These are phyloP conservation scores for Gonium pectorale DNA, from an alignment of 139 green algal genomes.

Conservation along the genomic window DNA sequence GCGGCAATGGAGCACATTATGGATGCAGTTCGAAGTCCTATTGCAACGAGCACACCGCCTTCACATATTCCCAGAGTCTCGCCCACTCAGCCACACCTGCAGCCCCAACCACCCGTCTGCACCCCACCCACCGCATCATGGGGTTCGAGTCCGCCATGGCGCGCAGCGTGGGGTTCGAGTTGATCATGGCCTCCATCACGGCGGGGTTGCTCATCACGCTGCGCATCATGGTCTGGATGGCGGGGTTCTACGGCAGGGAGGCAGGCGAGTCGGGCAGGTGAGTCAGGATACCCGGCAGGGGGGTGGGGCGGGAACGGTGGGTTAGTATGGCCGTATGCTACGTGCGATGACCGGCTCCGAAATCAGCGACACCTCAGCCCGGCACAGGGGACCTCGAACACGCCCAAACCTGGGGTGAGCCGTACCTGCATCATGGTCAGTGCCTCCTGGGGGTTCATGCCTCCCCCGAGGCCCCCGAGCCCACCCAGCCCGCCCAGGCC, in stretches of 20 bases:
- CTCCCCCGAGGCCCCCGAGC: constrained; percentile 26
- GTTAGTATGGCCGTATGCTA: no score
- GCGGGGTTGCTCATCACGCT: constrained; percentile 75
- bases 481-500: constrained; percentile 17
- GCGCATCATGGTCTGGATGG: constrained; percentile 81
- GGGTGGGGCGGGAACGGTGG: no score
- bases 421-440: constrained; percentile 59
- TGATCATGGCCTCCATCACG: constrained; percentile 74
- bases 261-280: neutral
- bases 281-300: no score
- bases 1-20: no score
- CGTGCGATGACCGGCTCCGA: no score
- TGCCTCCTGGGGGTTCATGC: constrained; percentile 27
- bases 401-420: neutral
- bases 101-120: neutral
- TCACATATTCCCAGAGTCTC: no score
- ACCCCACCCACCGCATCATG: neutral
- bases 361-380: no score
- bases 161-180: constrained; percentile 67
- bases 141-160: constrained; percentile 64
- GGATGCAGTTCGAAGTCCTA: no score
- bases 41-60: no score
- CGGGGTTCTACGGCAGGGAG: constrained; percentile 64
- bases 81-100: neutral
- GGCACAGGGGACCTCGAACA: neutral